A percentile compares a stretch with the other conserved stretches of the same genome.
These are phyloP conservation scores for Ciborinia camelliae DNA, from an alignment of 2,329 filamentous ascomycete genomes.

Conservation along the genomic window DNA sequence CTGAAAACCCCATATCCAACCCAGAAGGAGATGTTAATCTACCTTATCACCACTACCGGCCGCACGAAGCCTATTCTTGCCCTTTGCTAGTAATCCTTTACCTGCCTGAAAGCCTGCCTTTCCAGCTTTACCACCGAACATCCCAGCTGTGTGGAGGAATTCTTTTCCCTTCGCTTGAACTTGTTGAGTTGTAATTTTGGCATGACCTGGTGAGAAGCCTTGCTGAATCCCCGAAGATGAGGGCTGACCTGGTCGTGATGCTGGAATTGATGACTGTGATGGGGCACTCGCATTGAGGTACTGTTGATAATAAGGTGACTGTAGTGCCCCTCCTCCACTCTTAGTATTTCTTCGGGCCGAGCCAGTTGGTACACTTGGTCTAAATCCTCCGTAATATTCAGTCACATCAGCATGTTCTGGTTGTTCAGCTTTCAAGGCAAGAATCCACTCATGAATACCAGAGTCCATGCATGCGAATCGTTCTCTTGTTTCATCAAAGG, in stretches of 20 bases:
- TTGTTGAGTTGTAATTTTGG: conserved; percentile 38
- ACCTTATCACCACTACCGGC: conserved; percentile 75
- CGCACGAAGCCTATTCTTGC: conserved; percentile 71
- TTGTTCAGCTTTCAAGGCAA: conserved; percentile 44
- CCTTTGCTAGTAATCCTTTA: conserved; percentile 87
- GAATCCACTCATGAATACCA: conserved; percentile 63
- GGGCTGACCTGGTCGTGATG: conserved; percentile 24
- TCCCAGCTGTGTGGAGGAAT: conserved; percentile 76
- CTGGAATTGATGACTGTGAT: conserved; percentile 27
- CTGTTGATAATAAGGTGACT: conserved; percentile 55
- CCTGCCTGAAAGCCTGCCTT: conserved; percentile 68
- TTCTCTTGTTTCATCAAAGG: conserved; percentile 68
- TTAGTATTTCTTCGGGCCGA: conserved; percentile 29
- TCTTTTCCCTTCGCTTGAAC: conserved; percentile 75
- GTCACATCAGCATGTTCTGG: conserved; percentile 47
- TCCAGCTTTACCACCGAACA: conserved; percentile 63
- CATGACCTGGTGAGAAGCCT: conserved; percentile 28
- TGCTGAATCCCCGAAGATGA: conserved; percentile 29
- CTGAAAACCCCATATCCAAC: conserved; percentile 33
- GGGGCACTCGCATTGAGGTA: conserved; percentile 50
- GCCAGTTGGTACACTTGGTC: conserved; percentile 22
- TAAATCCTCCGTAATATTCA: conserved; percentile 23
- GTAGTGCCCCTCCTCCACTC: conserved; percentile 23
- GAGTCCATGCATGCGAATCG: conserved; percentile 71
- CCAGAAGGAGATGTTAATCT: conserved; percentile 57